A percentile compares a stretch with the other conserved stretches of the same genome.
phyloP scores from a whole-genome alignment of 108 stramenopile species.

The Fragilaria crotonensis region DNA sequence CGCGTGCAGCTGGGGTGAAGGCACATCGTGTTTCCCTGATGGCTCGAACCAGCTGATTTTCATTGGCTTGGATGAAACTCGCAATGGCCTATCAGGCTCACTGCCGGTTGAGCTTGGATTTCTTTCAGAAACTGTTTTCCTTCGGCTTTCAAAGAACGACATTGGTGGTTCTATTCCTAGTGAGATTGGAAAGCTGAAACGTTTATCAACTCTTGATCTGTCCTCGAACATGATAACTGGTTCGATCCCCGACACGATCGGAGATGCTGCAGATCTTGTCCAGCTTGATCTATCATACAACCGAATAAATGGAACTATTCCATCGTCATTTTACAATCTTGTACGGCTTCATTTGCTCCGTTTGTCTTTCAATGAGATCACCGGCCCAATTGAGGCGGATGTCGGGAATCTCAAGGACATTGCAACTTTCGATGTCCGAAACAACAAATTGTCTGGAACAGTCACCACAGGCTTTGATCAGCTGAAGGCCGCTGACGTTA shows the following conservation, averaged over 20 bases:
- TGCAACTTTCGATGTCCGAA: slow-evolving; percentile 6
- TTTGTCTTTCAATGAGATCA: slow-evolving; percentile 7
- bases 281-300: slow-evolving; percentile 48
- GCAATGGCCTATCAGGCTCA: slow-evolving; percentile 18
- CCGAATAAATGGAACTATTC: slow-evolving; percentile 45
- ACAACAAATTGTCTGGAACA: slow-evolving; percentile 9
- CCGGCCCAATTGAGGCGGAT: slow-evolving; percentile 7
- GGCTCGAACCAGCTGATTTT: slow-evolving; percentile 3
- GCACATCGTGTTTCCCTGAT: slow-evolving; percentile 7
- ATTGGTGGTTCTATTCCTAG: neutral
- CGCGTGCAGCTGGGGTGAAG: slow-evolving; percentile 23
- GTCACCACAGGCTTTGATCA: slow-evolving; percentile 7
- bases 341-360: neutral
- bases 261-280: slow-evolving; percentile 10
- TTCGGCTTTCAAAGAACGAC: slow-evolving; percentile 8
- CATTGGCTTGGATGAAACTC: neutral
- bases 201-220: neutral
- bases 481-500: slow-evolving; percentile 3
- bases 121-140: slow-evolving; percentile 6
- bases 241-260: slow-evolving; percentile 20
- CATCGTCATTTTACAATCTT: slow-evolving; percentile 31
- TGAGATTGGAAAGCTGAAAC: neutral
- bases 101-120: slow-evolving; percentile 20
- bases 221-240: slow-evolving; percentile 12
- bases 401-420: slow-evolving; percentile 6